Conservation (phyloP, 148 eudicot species). For the Dysphania ambrosioides region DNA sequence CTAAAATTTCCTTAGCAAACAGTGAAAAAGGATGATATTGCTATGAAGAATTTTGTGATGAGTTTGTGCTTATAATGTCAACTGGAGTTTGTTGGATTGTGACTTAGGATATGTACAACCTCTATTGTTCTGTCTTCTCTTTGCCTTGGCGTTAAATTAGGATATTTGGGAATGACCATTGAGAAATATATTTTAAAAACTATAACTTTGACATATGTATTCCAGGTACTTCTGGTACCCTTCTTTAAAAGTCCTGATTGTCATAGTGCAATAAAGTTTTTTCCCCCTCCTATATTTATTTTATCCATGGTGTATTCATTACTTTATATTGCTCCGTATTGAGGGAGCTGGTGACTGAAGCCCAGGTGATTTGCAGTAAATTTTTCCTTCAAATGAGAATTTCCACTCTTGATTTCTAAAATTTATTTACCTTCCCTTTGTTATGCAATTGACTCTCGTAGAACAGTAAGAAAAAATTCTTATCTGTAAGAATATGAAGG, state of each 20-base stretch:
- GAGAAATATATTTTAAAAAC: not conserved
- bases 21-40: not conserved
- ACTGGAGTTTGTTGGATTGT: not conserved
- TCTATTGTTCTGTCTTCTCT: no score
- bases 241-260: not conserved
- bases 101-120: no score
- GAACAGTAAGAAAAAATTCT: not conserved
- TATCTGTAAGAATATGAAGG: no score
- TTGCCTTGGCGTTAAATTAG: no score
- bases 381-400: not conserved
- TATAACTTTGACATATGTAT: not conserved
- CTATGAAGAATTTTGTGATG: no score
- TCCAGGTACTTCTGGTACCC: not conserved
- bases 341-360: no score
- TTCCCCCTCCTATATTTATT: not conserved
- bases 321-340: no score
- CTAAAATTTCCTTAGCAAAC: not conserved
- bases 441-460: not conserved
- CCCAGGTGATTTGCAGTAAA: no score
- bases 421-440: not conserved
- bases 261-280: not conserved
- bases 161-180: not conserved
- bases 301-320: not conserved
- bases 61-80: not conserved
- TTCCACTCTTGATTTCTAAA: not conserved